These are phyloP conservation scores for Escallonia herrerae DNA, from an alignment of 129 eudicot genomes.

Conservation along the genomic window DNA sequence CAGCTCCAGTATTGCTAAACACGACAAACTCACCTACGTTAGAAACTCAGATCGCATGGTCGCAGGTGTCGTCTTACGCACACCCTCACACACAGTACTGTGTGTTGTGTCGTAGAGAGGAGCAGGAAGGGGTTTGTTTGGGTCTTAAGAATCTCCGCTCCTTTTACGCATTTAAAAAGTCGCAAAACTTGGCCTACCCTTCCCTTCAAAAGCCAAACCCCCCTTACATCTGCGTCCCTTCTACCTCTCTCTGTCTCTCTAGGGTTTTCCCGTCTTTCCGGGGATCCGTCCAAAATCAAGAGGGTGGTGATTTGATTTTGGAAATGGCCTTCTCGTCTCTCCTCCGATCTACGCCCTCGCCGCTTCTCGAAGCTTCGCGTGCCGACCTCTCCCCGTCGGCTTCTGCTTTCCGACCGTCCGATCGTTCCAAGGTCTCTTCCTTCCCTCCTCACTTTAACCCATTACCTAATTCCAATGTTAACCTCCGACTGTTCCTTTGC, in stretches of 20 bases:
- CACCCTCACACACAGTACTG: too few relatives aligned
- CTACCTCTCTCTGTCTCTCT: background rate
- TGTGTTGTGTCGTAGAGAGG: background rate
- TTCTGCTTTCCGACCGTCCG: conserved; percentile 7
- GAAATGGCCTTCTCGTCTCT: conserved; percentile 47
- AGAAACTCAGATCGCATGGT: background rate
- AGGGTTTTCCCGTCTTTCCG: conserved; percentile 21
- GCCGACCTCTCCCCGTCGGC: conserved; percentile 11
- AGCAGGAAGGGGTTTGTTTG: background rate
- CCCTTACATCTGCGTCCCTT: background rate
- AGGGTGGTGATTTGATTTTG: background rate
- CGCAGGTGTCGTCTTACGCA: background rate
- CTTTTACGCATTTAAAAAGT: conserved; percentile 27
- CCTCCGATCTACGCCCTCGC: conserved; percentile 36
- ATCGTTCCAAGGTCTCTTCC: conserved; percentile 17
- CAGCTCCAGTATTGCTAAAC: background rate
- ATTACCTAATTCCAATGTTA: too few relatives aligned
- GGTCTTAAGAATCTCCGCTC: conserved; percentile 39
- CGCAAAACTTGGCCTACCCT: conserved; percentile 3
- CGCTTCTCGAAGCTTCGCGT: conserved; percentile 15
- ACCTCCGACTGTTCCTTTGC: too few relatives aligned
- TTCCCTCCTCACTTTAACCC: too few relatives aligned
- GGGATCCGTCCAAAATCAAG: background rate
- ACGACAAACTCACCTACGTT: background rate
- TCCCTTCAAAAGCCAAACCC: conserved; percentile 4